Evolutionary conservation across 2,329 filamentous ascomycete species (phyloP), one percentile per base, ranked within the genome.

Genomic region (Neonectria magnoliae): DNA sequence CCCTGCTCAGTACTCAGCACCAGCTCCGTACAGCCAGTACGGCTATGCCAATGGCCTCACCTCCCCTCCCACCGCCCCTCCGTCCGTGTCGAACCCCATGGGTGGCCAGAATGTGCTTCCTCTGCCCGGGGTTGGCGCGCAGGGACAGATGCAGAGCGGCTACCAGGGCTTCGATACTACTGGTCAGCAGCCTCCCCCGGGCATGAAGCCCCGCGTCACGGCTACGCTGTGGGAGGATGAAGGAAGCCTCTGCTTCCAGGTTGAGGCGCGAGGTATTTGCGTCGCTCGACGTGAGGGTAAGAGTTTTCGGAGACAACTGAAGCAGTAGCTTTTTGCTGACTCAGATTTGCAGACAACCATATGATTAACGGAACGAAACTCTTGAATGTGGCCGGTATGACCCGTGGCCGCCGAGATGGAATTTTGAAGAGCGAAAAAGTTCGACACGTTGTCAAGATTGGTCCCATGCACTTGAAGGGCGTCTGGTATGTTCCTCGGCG

Each of bases 281-380:
- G 96, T 98, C 62, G 95, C 95, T 57, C 89, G 96, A 71, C 87
- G 96, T 77, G 95, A 98, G 88, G 94, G 93, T 96, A 81, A 71
- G 84, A 75, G 61, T 47, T 60, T 10, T 51, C 33, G 29, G 29
- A 16, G 16, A 11, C 1, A 36, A 31, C 2, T 45, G 20, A 20
- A 8, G 7, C 8, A n/a, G 16, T 20, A 14, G 11, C 11, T 41
- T 50, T 7, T 5, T 48, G 53, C 67, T 70, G 55, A 68, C 62
- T 55, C 9, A 2, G 18, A 22, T 3, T 52, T 52, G 45, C 68
- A 97, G 95, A 98, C 75, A 98, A 98, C 80, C 93, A 97, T 81
- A 98, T 99, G 93, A 98, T 99, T 80, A 99, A 98, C 75, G 96
- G 96, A 18, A 99, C 96, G 1, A 99, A 98, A 80, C 84, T 99